Evolutionary conservation across 1,284 basidiomycete genomes (phyloP).

Genomic region (Tilletia horrida): DNA sequence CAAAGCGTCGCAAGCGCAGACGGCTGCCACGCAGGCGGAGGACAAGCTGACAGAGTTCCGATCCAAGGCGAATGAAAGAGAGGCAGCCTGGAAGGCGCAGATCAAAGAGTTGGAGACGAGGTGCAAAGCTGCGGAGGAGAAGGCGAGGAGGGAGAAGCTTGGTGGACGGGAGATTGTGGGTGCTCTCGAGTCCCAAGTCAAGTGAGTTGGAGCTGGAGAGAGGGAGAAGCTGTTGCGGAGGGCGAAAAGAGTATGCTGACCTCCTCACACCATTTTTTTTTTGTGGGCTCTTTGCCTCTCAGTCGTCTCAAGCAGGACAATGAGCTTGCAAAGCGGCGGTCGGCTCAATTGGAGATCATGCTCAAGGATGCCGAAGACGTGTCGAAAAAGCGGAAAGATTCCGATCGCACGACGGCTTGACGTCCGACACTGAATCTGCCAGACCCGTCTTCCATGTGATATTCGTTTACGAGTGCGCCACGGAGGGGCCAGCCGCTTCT

Average conservation of each 20-base stretch:
- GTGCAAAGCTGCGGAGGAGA: conserved; percentile 81
- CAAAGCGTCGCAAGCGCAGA: conserved; percentile 72
- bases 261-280: background rate
- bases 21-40: conserved; percentile 76
- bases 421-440: too few relatives aligned
- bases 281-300: background rate
- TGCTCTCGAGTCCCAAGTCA: conserved; percentile 55
- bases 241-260: too few relatives aligned
- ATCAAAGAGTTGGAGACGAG: conserved; percentile 72
- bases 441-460: too few relatives aligned
- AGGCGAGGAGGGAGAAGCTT: conserved; percentile 88
- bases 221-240: background rate
- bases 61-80: conserved; percentile 37
- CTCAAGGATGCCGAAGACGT: conserved; percentile 12
- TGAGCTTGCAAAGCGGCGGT: conserved; percentile 16
- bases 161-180: conserved; percentile 77
- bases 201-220: conserved; percentile 18
- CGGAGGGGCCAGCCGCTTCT: too few relatives aligned
- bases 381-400: conserved; percentile 5
- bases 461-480: too few relatives aligned
- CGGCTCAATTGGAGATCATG: conserved; percentile 14
- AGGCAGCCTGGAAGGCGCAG: conserved; percentile 46
- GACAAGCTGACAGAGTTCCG: conserved; percentile 83
- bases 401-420: conserved; percentile 10
- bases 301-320: conserved; percentile 18